Evolutionary conservation across 495 filamentous ascomycete species (phyloP), one percentile per base, ranked within the genome.

Genomic region (Talaromyces liani): DNA sequence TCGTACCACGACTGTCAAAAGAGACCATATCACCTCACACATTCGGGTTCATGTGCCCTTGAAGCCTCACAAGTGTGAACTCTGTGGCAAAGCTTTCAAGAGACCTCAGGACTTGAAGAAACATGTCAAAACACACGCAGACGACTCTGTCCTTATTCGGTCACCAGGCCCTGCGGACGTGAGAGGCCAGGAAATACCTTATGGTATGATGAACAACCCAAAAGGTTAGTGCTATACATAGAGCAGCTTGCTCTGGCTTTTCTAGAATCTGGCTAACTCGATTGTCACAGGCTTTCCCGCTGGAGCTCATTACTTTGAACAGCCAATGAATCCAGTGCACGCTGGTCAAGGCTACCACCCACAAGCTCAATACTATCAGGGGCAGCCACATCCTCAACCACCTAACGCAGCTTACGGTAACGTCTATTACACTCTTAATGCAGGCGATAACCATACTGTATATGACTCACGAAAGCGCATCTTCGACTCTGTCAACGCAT

Each of bases 41-140:
- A 97, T 99, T 66, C 91, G 95, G 55, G 95, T 98, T 41, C 95
- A 99, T 73, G 94, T 99, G 5, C 95, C 95, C 10, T 80, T 98
- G 58, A 98, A 98, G 82, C 95, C 95, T 47, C 94, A 99, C 79
- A 96, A 96, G 74, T 99, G 95, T 71, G 92, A 96, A 69, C 96
- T 96, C 75, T 99, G 95, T 72, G 91, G 91, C 69, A 99, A 99
- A 82, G 91, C 92, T 7, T 99, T 99, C 84, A 99, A 99, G 84
- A 91, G 95, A 16, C 95, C 95, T 27, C 94, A 99, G 76, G 95
- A 99, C 79, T 73, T 99, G 65, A 98, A 98, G 85, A 99, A 99
- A 80, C 95, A 99, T 75, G 93, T 98, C 73, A 98, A 98, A 85
- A 98, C 95, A n/a, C 94, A 99, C 75, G 94, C 94, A 64, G 94